Conservation (phyloP, 148 eudicot species). For the Heliosperma pusillum region DNA sequence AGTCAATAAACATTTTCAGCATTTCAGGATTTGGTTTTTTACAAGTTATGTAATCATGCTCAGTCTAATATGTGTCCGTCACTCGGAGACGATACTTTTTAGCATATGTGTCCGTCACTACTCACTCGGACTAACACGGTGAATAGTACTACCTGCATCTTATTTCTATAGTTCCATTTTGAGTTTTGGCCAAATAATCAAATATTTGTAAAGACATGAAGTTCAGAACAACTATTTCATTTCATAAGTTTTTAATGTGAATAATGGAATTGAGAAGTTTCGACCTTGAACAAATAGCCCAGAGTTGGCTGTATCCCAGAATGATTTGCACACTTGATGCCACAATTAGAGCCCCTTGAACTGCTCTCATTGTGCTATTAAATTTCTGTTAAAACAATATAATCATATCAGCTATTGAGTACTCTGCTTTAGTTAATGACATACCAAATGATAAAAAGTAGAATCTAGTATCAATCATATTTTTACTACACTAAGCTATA, state of each 20-base stretch:
- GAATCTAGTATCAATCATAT: background rate
- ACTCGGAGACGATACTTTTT: too few species aligned
- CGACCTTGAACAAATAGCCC: conserved; percentile 98
- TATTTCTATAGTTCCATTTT: too few species aligned
- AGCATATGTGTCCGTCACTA: too few species aligned
- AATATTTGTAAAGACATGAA: too few species aligned
- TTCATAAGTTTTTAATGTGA: too few species aligned
- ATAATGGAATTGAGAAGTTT: too few species aligned
- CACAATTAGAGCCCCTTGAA: conserved; percentile 93
- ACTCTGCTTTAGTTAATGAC: background rate
- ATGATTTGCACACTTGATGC: conserved; percentile 97
- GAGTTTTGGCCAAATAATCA: too few species aligned
- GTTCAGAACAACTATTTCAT: too few species aligned
- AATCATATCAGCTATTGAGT: background rate
- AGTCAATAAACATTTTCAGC: conserved; percentile 3
- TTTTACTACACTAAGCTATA: background rate
- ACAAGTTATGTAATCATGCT: background rate
- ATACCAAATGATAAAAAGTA: conserved; percentile 9
- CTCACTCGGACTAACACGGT: too few species aligned
- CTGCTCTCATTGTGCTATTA: conserved; percentile 77
- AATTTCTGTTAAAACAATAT: conserved; percentile 51
- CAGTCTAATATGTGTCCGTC: too few species aligned
- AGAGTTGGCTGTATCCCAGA: conserved; percentile 90
- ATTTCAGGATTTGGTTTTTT: background rate
- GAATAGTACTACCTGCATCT: too few species aligned